Conservation (phyloP, 805 yeast species). For the Schwanniomyces yamadae region DNA sequence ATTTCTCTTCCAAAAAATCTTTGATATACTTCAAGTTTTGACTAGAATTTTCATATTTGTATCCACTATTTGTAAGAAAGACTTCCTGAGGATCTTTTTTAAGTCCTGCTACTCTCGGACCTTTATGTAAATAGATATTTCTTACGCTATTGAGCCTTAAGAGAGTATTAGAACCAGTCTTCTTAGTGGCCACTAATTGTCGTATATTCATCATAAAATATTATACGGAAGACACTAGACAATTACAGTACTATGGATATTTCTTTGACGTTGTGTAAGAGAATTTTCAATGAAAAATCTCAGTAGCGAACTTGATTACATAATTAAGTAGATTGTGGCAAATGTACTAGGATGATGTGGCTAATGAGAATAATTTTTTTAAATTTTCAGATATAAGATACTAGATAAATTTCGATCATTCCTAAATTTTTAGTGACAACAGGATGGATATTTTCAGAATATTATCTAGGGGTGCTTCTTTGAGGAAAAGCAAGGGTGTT, state of each 20-base stretch:
- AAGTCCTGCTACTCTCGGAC: constrained; percentile 66
- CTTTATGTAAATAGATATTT: constrained; percentile 43
- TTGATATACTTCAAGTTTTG: constrained; percentile 51
- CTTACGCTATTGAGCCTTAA: constrained; percentile 15
- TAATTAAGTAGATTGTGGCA: background rate
- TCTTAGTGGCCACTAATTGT: constrained; percentile 7
- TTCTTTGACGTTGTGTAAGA: too few species aligned
- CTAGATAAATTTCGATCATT: too few species aligned
- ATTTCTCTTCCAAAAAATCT: constrained; percentile 46
- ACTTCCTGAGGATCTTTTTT: constrained; percentile 66
- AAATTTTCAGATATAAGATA: constrained; percentile 4
- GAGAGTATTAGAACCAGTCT: background rate
- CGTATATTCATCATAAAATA: constrained; percentile 13
- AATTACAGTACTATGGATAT: too few species aligned
- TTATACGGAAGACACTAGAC: too few species aligned
- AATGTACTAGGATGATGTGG: constrained; percentile 6
- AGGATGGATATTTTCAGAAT: constrained; percentile 87
- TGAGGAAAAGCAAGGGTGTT: constrained; percentile 55
- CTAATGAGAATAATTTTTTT: constrained; percentile 4
- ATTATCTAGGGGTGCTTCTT: constrained; percentile 79
- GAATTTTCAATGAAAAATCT: constrained; percentile 3
- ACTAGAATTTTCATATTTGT: constrained; percentile 51
- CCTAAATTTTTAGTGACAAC: background rate
- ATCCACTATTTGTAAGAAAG: constrained; percentile 30
- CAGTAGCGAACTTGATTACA: background rate